Base-by-base conservation (phyloP, 805 yeast genomes). In the Brettanomyces nanus region DNA sequence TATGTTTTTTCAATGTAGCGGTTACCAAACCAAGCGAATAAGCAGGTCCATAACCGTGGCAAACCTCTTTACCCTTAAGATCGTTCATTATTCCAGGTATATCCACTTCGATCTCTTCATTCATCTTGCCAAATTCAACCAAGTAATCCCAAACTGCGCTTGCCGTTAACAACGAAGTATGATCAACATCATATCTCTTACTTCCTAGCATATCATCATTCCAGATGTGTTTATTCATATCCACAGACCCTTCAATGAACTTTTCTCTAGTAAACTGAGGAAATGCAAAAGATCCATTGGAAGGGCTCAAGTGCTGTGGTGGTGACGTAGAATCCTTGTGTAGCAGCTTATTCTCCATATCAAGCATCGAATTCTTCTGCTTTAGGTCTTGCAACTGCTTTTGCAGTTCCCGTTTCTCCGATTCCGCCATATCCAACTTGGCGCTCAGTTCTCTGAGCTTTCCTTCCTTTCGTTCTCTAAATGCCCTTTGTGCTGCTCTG, bases 71-170 rank as follows among this genome's bases (percentile, higher is more conserved):
- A 2, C 92, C 94, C 51, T 67, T 72, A 38, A 86, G 63, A 20
- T 55, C 57, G 15, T 60, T 54, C 79, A 85, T 76, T 3, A 85
- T 72, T 27, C 56, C 61, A n/a, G 65, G 58, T 31, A 82, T 62
- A 52, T 82, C 82, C 29, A 82, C 50, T 6, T 69, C 69, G 18
- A 58, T 51, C 28, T 63, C 68, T 25, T 74, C 71, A 36, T 71
- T 67, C n/a, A 65, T 58, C 30, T 64, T 66, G 39, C 68, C 73
- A 19, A 68, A 59, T 41, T 65, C 63, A 45, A 69, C 60, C 33
- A 86, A 58, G 53, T 80, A 81, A 54, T 85, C 90, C 95, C 95
- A 86, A 2, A 84, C 79, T 2, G 90, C 92, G 15, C 84, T 76
- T 0, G 84, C 64, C 0, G 87, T 85, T 42, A 85, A 60, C 31